Percentiles rank a stretch among this genome's conserved stretches.
phyloP scores from a whole-genome alignment of 2,329 filamentous ascomycete species.

The Fusarium sp. region DNA sequence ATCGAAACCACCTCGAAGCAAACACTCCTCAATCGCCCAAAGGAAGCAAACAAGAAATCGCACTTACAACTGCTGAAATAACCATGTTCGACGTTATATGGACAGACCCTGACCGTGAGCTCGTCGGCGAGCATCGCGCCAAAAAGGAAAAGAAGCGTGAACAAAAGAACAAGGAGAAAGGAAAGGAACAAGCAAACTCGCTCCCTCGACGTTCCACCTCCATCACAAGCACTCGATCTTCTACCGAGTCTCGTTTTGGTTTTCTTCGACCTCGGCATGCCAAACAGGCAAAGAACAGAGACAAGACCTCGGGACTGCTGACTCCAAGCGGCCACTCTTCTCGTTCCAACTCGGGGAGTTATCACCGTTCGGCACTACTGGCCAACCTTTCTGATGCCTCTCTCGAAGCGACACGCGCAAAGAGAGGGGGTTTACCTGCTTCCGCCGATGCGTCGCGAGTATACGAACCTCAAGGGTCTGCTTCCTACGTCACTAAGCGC shows the following conservation, averaged over 20 bases:
- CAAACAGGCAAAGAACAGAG: slow-evolving; percentile 38
- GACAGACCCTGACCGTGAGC: slow-evolving; percentile 69
- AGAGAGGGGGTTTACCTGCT: background rate
- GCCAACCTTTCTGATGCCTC: slow-evolving; percentile 36
- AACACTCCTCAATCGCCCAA: background rate
- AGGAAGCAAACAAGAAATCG: background rate
- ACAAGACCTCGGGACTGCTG: slow-evolving; percentile 41
- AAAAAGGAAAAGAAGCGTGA: slow-evolving; percentile 61
- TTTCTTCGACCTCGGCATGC: slow-evolving; percentile 60
- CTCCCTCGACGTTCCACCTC: slow-evolving; percentile 57
- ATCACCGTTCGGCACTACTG: slow-evolving; percentile 41
- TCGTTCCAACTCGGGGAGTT: slow-evolving; percentile 47
- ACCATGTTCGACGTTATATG: slow-evolving; percentile 73
- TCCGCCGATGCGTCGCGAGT: slow-evolving; percentile 21
- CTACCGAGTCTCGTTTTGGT: slow-evolving; percentile 58
- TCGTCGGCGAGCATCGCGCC: slow-evolving; percentile 66
- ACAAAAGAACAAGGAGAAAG: slow-evolving; percentile 48
- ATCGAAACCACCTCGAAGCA: background rate
- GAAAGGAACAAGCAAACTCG: slow-evolving; percentile 32
- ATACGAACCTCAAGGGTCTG: slow-evolving; percentile 27
- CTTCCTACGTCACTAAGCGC: slow-evolving; percentile 32
- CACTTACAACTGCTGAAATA: background rate
- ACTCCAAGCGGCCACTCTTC: slow-evolving; percentile 49
- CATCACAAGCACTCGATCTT: slow-evolving; percentile 61
- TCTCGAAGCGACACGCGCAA: slow-evolving; percentile 15